phyloP scores from a whole-genome alignment of 805 yeast species.

The Saturnispora diversa region DNA sequence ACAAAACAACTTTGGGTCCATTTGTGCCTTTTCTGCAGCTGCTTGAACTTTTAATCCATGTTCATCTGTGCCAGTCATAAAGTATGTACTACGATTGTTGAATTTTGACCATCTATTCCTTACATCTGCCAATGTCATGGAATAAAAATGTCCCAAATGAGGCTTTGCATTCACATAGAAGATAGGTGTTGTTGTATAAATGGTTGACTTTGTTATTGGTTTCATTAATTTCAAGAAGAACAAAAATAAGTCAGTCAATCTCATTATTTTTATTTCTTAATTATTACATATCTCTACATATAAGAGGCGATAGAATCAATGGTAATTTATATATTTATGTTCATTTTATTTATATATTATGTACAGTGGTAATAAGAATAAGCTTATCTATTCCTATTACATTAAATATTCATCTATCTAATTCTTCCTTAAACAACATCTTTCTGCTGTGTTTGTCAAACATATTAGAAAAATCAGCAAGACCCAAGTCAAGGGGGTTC shows the following conservation, averaged over 20 bases:
- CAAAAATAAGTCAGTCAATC: too few species aligned
- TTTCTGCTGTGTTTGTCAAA: conserved; percentile 81
- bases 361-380: background rate
- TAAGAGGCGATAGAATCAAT: too few species aligned
- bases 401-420: conserved; percentile 26
- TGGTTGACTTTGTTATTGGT: conserved; percentile 7
- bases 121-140: conserved; percentile 79
- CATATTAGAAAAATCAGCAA: conserved; percentile 54
- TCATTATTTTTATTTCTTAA: background rate
- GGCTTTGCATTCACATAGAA: conserved; percentile 95
- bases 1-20: conserved; percentile 61
- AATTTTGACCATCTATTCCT: conserved; percentile 63
- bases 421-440: conserved; percentile 65
- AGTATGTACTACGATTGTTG: conserved; percentile 35
- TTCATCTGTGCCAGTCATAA: conserved; percentile 94
- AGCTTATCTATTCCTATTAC: background rate
- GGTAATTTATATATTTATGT: background rate
- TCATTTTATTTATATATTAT: background rate
- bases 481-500: conserved; percentile 51
- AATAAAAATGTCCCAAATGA: conserved; percentile 87
- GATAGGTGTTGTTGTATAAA: conserved; percentile 79
- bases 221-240: conserved; percentile 7
- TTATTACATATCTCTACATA: too few species aligned
- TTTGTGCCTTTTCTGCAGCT: conserved; percentile 54
- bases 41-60: conserved; percentile 89